Evolutionary conservation across 345 rosid species (phyloP), one percentile per base, ranked within the genome.

Genomic region (Cochlearia excelsa): DNA sequence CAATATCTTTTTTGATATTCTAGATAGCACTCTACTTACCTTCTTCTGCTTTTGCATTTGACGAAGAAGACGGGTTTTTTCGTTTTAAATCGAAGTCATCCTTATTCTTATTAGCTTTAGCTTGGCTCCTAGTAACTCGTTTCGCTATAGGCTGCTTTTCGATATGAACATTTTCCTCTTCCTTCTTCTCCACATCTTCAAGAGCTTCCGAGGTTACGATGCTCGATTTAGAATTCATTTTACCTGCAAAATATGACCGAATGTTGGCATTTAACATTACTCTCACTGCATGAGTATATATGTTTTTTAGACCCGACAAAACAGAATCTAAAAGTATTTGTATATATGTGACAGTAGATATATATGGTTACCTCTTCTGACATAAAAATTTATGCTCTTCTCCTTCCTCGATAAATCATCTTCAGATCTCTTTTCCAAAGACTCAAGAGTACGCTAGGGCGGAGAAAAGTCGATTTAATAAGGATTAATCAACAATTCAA

Each of bases 61-160:
- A 46, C 23, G 56, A 39, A 46, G 28, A 31, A 16, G 23, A 16
- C 8, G 1, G 29, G 0, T 2, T 51, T 6, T 51, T 45, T 37
- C 34, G 28, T 51, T 51, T 35, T 6, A 45, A n/a, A 28, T 49
- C 48, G 11, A 0, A 2, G 6, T 26, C 42, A 29, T 57, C 61
- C 10, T 58, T 66, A n/a, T n/a, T 71, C 40, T 46, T 51, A 31
- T 3, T 39, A 3, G 51, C 57, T 59, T 58, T 71, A 52, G 61
- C 34, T 71, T 71, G 75, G 75, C 75, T 71, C 61, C 75, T 64
- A 28, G 75, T 71, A 40, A 71, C 52, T 1, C 75, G 62, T 62
- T 48, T 69, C 0, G 7, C 33, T 16, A 69, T 23, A 1, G 31
- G 16, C 27, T 47, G 67, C 26, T 39, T 64, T 10, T 65, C 66